Evolutionary conservation across 495 filamentous ascomycete species (phyloP).

Genomic region (Cercophora scortea): DNA sequence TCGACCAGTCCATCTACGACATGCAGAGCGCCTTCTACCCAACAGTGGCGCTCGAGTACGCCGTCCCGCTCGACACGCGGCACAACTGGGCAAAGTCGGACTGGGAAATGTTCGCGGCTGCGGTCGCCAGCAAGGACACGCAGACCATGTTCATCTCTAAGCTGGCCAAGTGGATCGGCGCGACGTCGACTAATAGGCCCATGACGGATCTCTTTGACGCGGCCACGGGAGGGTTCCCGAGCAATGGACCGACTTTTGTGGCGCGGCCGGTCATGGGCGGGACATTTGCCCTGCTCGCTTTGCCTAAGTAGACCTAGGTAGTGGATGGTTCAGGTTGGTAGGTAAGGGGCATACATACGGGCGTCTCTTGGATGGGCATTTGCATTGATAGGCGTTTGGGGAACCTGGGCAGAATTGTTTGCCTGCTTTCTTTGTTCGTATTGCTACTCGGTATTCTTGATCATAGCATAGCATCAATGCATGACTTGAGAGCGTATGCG

Average conservation of each 20-base stretch:
- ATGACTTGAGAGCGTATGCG: too few relatives aligned
- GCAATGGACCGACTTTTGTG: slow-evolving; percentile 54
- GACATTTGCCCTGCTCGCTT: slow-evolving; percentile 70
- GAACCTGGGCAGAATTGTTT: too few relatives aligned
- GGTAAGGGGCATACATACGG: too few relatives aligned
- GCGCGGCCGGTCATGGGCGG: slow-evolving; percentile 78
- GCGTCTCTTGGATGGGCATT: too few relatives aligned
- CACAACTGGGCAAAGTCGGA: slow-evolving; percentile 80
- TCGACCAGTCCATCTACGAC: slow-evolving; percentile 66
- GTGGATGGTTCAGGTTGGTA: too few relatives aligned
- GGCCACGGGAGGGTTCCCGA: slow-evolving; percentile 48
- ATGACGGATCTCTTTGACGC: slow-evolving; percentile 79
- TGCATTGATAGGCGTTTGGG: too few relatives aligned
- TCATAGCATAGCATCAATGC: too few relatives aligned
- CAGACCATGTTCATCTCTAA: slow-evolving; percentile 58
- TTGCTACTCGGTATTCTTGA: too few relatives aligned
- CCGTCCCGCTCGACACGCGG: slow-evolving; percentile 76
- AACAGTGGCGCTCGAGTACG: slow-evolving; percentile 62
- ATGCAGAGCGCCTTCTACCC: slow-evolving; percentile 78
- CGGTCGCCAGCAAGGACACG: slow-evolving; percentile 55
- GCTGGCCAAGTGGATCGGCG: slow-evolving; percentile 69
- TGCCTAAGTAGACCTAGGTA: slow-evolving; percentile 27
- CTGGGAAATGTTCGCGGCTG: slow-evolving; percentile 82
- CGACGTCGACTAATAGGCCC: slow-evolving; percentile 61
- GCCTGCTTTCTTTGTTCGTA: too few relatives aligned